Evolutionary conservation across 2,329 filamentous ascomycete genomes (phyloP).

Genomic region (Ophiostoma perfectum): DNA sequence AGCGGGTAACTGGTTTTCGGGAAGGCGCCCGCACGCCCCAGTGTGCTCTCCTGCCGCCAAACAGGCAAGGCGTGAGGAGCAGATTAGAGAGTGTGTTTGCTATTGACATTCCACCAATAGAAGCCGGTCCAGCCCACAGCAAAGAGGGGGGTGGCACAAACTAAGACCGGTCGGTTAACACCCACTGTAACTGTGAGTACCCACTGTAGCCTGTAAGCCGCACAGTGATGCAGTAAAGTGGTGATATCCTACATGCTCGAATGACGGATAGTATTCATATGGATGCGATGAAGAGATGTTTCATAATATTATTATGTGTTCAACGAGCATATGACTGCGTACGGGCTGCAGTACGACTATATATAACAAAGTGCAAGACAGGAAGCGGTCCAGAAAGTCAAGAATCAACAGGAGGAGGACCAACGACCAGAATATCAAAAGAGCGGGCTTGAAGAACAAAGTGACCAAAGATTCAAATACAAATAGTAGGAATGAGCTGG

Average conservation of each 20-base stretch:
- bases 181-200: background rate
- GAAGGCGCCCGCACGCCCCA: conserved; percentile 5
- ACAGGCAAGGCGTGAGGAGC: conserved; percentile 20
- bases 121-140: background rate
- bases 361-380: too few relatives aligned
- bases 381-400: too few relatives aligned
- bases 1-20: conserved; percentile 11
- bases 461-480: background rate
- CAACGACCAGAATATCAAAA: background rate
- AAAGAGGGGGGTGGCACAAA: background rate
- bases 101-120: background rate
- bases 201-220: conserved; percentile 6
- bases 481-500: background rate
- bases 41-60: background rate
- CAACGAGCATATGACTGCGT: too few relatives aligned
- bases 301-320: too few relatives aligned
- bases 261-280: too few relatives aligned
- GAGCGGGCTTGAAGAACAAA: background rate
- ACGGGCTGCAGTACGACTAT: too few relatives aligned
- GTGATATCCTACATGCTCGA: too few relatives aligned
- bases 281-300: too few relatives aligned
- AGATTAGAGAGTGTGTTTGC: background rate
- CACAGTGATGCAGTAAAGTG: background rate
- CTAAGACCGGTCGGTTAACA: background rate
- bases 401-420: too few relatives aligned